A percentile compares a stretch with the other conserved stretches of the same genome.
These are phyloP conservation scores for Plasmodium billcollinsi DNA, from an alignment of 169 alveolate genomes.

Conservation along the genomic window DNA sequence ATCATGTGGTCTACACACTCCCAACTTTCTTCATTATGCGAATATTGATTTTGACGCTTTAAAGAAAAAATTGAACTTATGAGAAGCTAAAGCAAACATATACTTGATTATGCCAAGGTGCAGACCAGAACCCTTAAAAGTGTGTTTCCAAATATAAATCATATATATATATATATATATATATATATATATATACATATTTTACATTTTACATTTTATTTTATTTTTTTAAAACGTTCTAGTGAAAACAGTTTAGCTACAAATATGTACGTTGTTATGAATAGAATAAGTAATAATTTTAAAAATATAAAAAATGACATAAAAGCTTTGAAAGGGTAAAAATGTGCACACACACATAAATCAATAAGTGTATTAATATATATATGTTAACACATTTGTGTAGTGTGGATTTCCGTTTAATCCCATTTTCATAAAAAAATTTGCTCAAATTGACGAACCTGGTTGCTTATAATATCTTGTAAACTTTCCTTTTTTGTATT, in stretches of 20 bases:
- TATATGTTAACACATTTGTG: too few relatives aligned
- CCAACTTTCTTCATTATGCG: conserved; percentile 20
- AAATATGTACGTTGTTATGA: too few relatives aligned
- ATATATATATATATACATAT: too few relatives aligned
- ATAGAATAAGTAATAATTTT: neutral
- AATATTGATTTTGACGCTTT: conserved; percentile 20
- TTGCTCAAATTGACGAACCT: conserved; percentile 50
- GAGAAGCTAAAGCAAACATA: neutral
- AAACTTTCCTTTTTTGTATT: conserved; percentile 19
- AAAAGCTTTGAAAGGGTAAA: too few relatives aligned
- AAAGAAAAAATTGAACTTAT: neutral
- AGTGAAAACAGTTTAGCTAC: neutral
- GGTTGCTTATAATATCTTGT: conserved; percentile 52
- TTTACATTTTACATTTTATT: neutral
- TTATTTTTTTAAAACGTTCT: neutral
- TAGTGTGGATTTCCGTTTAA: neutral
- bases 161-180: too few relatives aligned
- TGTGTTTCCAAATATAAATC: too few relatives aligned
- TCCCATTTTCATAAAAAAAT: conserved; percentile 27
- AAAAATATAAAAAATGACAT: neutral
- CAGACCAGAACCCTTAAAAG: too few relatives aligned
- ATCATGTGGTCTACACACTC: conserved; percentile 29
- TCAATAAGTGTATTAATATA: too few relatives aligned
- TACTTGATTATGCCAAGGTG: too few relatives aligned
- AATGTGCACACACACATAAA: too few relatives aligned